phyloP scores from a whole-genome alignment of 192 early-diverging fungal genomes.

The Piromyces finnis region DNA sequence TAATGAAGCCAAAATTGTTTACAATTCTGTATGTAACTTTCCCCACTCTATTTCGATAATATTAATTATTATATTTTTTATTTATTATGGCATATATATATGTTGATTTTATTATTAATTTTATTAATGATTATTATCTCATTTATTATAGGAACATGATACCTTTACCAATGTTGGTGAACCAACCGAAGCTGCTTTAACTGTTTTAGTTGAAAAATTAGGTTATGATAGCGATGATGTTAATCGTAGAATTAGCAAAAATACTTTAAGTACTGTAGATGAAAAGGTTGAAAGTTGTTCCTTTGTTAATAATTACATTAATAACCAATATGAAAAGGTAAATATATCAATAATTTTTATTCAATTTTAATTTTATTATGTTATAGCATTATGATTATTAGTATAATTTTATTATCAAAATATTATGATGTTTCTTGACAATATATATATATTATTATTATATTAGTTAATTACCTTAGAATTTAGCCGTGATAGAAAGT shows the following conservation, averaged over 20 bases:
- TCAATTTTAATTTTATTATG: not conserved
- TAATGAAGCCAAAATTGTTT: constrained; percentile 77
- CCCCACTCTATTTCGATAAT: not conserved
- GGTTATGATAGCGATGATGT: constrained; percentile 50
- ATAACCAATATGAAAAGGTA: constrained; percentile 31
- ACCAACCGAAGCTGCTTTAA: constrained; percentile 95
- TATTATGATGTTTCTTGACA: too few species aligned
- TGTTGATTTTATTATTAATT: not conserved
- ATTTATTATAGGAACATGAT: constrained; percentile 13
- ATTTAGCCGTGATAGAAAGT: constrained; percentile 94
- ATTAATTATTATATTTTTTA: not conserved
- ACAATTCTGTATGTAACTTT: constrained; percentile 45
- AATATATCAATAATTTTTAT: too few species aligned
- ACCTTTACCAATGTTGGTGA: constrained; percentile 72
- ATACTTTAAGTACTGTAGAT: constrained; percentile 15
- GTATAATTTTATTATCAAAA: not conserved
- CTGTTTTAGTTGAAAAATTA: constrained; percentile 83
- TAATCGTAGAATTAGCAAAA: constrained; percentile 29
- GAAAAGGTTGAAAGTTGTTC: constrained; percentile 33
- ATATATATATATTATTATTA: not conserved
- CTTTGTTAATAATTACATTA: constrained; percentile 55
- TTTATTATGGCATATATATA: not conserved
- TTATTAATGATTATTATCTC: not conserved
- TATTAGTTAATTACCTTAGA: constrained; percentile 44
- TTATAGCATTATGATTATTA: not conserved